Evolutionary conservation across 352 stramenopile genomes (phyloP).

Genomic region (Pilasporangium apinafurcum): DNA sequence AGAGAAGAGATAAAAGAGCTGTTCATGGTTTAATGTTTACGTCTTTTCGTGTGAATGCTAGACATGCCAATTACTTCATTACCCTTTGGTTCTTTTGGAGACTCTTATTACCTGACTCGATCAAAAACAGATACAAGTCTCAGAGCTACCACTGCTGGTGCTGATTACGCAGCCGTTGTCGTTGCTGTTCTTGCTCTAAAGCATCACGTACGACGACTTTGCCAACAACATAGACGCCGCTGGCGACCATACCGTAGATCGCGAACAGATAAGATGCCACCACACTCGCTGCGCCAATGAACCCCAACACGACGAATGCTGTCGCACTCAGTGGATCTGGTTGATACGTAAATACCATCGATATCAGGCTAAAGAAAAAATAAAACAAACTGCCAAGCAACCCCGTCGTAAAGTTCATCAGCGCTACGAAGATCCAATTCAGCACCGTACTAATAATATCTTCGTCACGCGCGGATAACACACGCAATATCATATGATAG

Average conservation of each 20-base stretch:
- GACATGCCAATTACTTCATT: no score
- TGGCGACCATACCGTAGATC: slow-evolving; percentile 84
- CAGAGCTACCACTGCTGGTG: slow-evolving; percentile 21
- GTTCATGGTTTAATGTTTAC: no score
- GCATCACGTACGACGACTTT: slow-evolving; percentile 73
- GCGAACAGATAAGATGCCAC: slow-evolving; percentile 82
- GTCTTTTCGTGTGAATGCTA: no score
- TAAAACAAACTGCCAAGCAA: slow-evolving; percentile 77
- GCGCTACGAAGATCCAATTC: slow-evolving; percentile 78
- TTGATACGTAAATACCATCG: slow-evolving; percentile 82
- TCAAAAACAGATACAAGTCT: background rate
- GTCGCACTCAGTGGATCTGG: slow-evolving; percentile 68
- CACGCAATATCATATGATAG: slow-evolving; percentile 78
- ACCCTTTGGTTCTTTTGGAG: no score
- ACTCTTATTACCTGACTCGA: no score
- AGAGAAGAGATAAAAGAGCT: no score
- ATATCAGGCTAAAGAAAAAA: slow-evolving; percentile 79
- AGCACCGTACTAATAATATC: slow-evolving; percentile 72
- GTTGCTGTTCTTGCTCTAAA: slow-evolving; percentile 64
- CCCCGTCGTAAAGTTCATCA: slow-evolving; percentile 88
- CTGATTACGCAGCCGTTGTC: slow-evolving; percentile 39
- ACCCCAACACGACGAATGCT: slow-evolving; percentile 66
- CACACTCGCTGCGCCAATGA: slow-evolving; percentile 69
- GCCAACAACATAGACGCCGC: slow-evolving; percentile 69
- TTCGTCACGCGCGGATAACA: slow-evolving; percentile 64